These are phyloP conservation scores for Xylariaceae sp. DNA, from an alignment of 2,329 filamentous ascomycete species.

Conservation along the genomic window DNA sequence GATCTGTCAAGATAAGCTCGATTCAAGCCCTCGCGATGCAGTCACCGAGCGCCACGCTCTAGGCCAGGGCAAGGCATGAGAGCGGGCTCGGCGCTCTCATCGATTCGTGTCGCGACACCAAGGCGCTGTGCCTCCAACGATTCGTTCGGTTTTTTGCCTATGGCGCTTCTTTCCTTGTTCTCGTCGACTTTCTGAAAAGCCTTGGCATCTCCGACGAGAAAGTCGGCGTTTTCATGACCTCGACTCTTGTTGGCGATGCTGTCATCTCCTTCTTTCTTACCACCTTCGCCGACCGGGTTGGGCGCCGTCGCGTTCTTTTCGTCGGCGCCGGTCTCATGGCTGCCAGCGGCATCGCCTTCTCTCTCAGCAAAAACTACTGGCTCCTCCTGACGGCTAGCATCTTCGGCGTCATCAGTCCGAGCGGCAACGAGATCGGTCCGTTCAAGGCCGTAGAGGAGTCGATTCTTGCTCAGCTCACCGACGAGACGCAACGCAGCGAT, in stretches of 20 bases:
- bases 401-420: conserved; percentile 61
- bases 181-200: conserved; percentile 53
- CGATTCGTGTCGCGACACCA: conserved; percentile 46
- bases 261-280: conserved; percentile 58
- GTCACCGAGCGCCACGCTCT: too few species aligned
- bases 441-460: conserved; percentile 63
- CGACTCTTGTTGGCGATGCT: conserved; percentile 60
- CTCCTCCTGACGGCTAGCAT: conserved; percentile 55
- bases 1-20: too few species aligned
- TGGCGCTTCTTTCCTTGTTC: conserved; percentile 57
- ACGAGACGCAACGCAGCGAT: conserved; percentile 45
- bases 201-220: conserved; percentile 49
- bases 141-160: too few species aligned
- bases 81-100: conserved; percentile 45
- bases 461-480: conserved; percentile 55
- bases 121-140: conserved; percentile 57
- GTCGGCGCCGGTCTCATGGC: conserved; percentile 55
- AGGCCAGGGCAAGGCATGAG: too few species aligned
- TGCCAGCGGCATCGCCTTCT: conserved; percentile 55
- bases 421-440: conserved; percentile 63
- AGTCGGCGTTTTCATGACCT: conserved; percentile 64
- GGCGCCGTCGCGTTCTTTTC: conserved; percentile 52
- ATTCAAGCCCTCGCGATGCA: too few species aligned
- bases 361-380: conserved; percentile 53
- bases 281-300: conserved; percentile 55